Evolutionary conservation across 768 basidiomycete species (phyloP).

Genomic region (Lactarius hatsudake): DNA sequence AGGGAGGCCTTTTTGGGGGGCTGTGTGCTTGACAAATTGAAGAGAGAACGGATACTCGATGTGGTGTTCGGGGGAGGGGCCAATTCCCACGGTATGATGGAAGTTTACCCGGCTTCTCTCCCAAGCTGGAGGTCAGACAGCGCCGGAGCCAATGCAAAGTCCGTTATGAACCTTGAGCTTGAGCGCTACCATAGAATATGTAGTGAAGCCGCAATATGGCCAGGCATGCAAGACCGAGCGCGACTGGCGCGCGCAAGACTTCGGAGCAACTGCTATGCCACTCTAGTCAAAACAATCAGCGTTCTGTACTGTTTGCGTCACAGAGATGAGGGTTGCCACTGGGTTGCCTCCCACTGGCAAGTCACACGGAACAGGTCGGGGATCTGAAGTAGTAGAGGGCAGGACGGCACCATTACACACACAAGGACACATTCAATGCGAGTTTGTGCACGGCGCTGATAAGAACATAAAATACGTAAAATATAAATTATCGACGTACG

Average conservation of each 20-base stretch:
- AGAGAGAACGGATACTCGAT: not conserved
- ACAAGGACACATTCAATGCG: too few relatives aligned
- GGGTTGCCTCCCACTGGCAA: not conserved
- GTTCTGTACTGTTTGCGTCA: not conserved
- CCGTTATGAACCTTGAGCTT: too few relatives aligned
- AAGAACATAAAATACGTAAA: too few relatives aligned
- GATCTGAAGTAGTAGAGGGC: not conserved
- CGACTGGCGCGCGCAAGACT: not conserved
- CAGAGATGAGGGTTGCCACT: not conserved
- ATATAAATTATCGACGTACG: too few relatives aligned
- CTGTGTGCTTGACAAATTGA: not conserved
- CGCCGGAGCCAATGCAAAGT: too few relatives aligned
- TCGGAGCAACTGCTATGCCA: not conserved
- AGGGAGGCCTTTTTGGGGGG: too few relatives aligned
- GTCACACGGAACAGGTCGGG: not conserved
- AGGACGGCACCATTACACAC: too few relatives aligned
- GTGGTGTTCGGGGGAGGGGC: not conserved
- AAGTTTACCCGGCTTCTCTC: too few relatives aligned
- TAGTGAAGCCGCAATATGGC: not conserved
- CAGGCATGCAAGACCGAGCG: not conserved
- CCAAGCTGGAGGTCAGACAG: too few relatives aligned
- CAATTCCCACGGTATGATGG: not conserved
- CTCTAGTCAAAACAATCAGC: not conserved
- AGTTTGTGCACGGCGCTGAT: too few relatives aligned
- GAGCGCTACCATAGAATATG: not conserved